Evolutionary conservation across 2,329 filamentous ascomycete species (phyloP).

Genomic region (Calonectria montana): DNA sequence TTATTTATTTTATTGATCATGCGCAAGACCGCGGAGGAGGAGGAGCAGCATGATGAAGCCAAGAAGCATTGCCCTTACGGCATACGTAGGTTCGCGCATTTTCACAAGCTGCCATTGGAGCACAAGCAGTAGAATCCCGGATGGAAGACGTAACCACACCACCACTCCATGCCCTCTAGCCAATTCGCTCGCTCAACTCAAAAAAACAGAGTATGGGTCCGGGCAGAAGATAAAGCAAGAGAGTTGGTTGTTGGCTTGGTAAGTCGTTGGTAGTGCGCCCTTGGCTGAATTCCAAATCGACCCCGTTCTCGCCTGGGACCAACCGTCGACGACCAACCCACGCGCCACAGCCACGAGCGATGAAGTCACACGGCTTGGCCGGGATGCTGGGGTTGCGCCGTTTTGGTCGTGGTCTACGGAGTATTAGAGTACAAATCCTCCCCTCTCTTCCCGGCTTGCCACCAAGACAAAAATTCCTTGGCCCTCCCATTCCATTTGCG

Average conservation of each 20-base stretch:
- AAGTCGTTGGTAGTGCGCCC: background rate
- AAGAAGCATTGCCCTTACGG: background rate
- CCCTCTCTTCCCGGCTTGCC: background rate
- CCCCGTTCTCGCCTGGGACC: constrained; percentile 2
- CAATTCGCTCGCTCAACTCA: background rate
- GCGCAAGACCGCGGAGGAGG: background rate
- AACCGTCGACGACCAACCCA: constrained; percentile 3
- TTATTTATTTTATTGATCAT: background rate
- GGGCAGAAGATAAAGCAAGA: background rate
- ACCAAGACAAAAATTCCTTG: background rate
- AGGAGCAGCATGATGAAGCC: background rate
- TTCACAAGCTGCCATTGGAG: background rate
- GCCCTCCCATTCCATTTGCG: background rate
- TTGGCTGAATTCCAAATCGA: background rate
- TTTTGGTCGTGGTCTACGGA: background rate
- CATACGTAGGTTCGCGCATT: background rate
- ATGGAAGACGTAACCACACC: background rate
- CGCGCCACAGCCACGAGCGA: constrained; percentile 7
- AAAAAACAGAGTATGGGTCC: constrained; percentile 6
- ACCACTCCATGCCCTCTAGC: background rate
- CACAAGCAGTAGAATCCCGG: background rate
- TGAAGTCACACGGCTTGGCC: constrained; percentile 6
- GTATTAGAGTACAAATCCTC: background rate
- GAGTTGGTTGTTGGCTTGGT: background rate
- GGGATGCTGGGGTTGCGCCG: background rate